phyloP scores from a whole-genome alignment of 352 stramenopile genomes.

The Phytophthora ramorum region DNA sequence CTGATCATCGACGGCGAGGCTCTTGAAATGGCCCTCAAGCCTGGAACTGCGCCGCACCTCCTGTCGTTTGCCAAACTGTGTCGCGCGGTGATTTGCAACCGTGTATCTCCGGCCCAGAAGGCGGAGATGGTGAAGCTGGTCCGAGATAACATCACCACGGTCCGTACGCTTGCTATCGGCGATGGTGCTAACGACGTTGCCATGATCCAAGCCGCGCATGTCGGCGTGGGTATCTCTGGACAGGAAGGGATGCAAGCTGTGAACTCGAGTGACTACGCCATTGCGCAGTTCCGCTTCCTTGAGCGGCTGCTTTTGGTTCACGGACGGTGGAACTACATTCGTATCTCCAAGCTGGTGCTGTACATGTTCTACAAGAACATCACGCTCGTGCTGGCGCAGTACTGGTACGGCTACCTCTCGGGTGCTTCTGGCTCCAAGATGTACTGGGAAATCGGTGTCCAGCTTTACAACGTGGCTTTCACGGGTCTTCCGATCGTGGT shows the following conservation, averaged over 20 bases:
- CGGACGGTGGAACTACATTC: conserved; percentile 92
- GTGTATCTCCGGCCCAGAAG: conserved; percentile 88
- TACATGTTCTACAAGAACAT: conserved; percentile 97
- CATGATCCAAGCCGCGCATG: conserved; percentile 95
- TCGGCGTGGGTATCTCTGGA: conserved; percentile 94
- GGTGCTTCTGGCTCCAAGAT: conserved; percentile 92
- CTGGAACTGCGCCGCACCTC: conserved; percentile 57
- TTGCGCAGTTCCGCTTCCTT: conserved; percentile 94
- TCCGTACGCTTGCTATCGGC: conserved; percentile 89
- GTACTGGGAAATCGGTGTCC: conserved; percentile 86
- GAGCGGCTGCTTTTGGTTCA: conserved; percentile 92
- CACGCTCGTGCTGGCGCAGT: conserved; percentile 89
- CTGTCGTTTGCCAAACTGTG: conserved; percentile 73
- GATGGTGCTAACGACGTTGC: conserved; percentile 95
- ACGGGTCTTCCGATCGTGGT: conserved; percentile 93
- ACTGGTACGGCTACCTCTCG: conserved; percentile 93
- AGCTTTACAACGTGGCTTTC: conserved; percentile 96
- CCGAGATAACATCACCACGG: conserved; percentile 57
- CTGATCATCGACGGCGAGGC: conserved; percentile 81
- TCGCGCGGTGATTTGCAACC: conserved; percentile 85
- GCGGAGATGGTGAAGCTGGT: conserved; percentile 83
- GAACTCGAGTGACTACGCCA: conserved; percentile 94
- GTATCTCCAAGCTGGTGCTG: conserved; percentile 90
- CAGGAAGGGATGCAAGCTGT: conserved; percentile 96
- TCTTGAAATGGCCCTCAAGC: conserved; percentile 63